Evolutionary conservation across 2,329 filamentous ascomycete species (phyloP), one percentile per base, ranked within the genome.

Genomic region (Herpotrichia juniperi): DNA sequence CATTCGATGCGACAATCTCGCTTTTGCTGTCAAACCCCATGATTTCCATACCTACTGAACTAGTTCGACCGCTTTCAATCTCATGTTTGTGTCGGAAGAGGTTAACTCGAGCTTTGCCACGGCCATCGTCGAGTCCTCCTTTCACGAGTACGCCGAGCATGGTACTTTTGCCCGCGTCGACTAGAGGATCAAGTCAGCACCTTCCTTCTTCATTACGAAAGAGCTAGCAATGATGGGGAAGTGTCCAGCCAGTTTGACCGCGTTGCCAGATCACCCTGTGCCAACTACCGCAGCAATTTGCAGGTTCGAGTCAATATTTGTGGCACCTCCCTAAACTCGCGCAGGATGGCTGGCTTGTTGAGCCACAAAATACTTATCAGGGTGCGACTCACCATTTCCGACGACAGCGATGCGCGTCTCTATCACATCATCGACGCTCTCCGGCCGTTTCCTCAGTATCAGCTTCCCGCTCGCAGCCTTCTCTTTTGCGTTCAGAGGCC

Each of bases 1-100:
- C 89, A 52, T 89, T 89, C 32, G 90, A 93, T 14, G 87, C 85
- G 14, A 97, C 84, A 24, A 96, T 88, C 22, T 93, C 85, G 24
- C 94, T 93, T 49, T 84, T 83, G 45, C 89, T 91, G 73, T 97
- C 92, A 64, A 97, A 99, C 1, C 94, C 94, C 88, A 97, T 92
- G 56, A 97, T 97, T 74, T 99, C 94, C 93, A 97, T 96, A 35
- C 94, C 93, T 0, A 99, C 94, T 0, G 93, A 97, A 70, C 91
- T 96, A 9, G 94, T 99, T 59, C 94, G 84, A 1, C 94, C 94
- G 42, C 90, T 94, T 75, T 99, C 94, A 34, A 97, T 89, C 76
- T 99, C 94, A 68, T 99, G 94, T 76, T 99, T 97, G 75, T 99
- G 94, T 14, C 94, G 86, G 77, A 99, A 99, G 11, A 99, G 85